Evolutionary conservation across 306 rosid species (phyloP).

Genomic region (Sindora glabra): DNA sequence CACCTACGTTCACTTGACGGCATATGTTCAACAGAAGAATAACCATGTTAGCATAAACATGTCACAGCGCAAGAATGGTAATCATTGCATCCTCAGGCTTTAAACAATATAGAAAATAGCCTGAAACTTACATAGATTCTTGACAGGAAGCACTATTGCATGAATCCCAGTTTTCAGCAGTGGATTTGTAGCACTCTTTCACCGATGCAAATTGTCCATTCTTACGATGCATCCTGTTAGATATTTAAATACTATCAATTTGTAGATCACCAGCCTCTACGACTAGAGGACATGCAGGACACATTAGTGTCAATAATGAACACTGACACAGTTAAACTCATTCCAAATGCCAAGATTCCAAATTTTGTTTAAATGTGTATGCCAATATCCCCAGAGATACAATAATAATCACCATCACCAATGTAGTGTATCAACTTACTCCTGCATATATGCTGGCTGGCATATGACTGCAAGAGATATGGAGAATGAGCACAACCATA

Average conservation of each 20-base stretch:
- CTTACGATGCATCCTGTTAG: constrained; percentile 69
- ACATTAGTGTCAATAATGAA: not conserved
- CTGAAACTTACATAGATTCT: constrained; percentile 53
- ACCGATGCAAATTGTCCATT: constrained; percentile 69
- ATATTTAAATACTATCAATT: constrained; percentile 18
- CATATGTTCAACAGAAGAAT: constrained; percentile 1
- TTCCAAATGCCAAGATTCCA: not conserved
- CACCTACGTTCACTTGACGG: constrained; percentile 42
- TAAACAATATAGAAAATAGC: constrained; percentile 13
- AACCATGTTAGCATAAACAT: constrained; percentile 4
- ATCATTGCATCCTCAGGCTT: not conserved
- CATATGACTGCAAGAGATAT: not conserved
- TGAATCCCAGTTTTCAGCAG: constrained; percentile 49
- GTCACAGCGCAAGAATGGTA: not conserved
- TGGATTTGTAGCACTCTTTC: constrained; percentile 41
- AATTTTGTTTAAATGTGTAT: not conserved
- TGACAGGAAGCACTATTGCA: constrained; percentile 40
- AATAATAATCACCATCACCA: not conserved
- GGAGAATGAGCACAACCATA: too few species aligned
- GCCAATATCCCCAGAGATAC: not conserved
- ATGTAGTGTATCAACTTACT: not conserved
- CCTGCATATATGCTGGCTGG: not conserved
- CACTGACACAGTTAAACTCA: not conserved
- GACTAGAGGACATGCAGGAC: not conserved
- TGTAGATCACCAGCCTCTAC: not conserved